Evolutionary conservation across 2,329 filamentous ascomycete genomes (phyloP).

Genomic region (Claviceps cyperi): DNA sequence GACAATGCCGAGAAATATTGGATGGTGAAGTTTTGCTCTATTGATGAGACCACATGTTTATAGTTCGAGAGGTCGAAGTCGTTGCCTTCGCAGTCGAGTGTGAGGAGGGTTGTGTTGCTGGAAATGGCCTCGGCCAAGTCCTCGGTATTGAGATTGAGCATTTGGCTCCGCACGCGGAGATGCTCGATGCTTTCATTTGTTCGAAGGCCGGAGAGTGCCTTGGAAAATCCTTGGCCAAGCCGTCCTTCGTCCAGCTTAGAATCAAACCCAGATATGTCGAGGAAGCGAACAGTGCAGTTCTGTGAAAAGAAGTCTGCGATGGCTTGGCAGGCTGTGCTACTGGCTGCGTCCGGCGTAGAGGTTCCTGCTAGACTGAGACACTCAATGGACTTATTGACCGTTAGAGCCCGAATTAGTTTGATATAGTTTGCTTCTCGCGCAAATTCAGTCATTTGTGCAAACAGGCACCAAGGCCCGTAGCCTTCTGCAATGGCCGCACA

Average conservation of each 20-base stretch:
- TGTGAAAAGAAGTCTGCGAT: slow-evolving; percentile 36
- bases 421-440: slow-evolving; percentile 35
- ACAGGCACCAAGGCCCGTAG: slow-evolving; percentile 34
- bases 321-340: slow-evolving; percentile 30
- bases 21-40: slow-evolving; percentile 28
- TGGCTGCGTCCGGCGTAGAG: slow-evolving; percentile 31
- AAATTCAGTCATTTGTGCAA: slow-evolving; percentile 45
- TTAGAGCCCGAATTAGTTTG: slow-evolving; percentile 33
- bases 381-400: slow-evolving; percentile 33
- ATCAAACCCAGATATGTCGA: slow-evolving; percentile 42
- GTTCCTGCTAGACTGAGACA: slow-evolving; percentile 41
- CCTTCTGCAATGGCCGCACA: slow-evolving; percentile 31
- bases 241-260: slow-evolving; percentile 44
- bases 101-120: slow-evolving; percentile 32
- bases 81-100: slow-evolving; percentile 41
- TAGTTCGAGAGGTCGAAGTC: slow-evolving; percentile 38
- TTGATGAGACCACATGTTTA: slow-evolving; percentile 29
- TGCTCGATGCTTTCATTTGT: slow-evolving; percentile 31
- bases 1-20: slow-evolving; percentile 29
- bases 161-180: slow-evolving; percentile 41
- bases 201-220: slow-evolving; percentile 31
- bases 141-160: slow-evolving; percentile 38
- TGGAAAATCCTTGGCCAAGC: slow-evolving; percentile 37
- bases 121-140: slow-evolving; percentile 35
- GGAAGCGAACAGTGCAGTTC: slow-evolving; percentile 35